These are phyloP conservation scores for Nannochloropsis gaditana DNA, from an alignment of 108 stramenopile genomes.

Conservation along the genomic window DNA sequence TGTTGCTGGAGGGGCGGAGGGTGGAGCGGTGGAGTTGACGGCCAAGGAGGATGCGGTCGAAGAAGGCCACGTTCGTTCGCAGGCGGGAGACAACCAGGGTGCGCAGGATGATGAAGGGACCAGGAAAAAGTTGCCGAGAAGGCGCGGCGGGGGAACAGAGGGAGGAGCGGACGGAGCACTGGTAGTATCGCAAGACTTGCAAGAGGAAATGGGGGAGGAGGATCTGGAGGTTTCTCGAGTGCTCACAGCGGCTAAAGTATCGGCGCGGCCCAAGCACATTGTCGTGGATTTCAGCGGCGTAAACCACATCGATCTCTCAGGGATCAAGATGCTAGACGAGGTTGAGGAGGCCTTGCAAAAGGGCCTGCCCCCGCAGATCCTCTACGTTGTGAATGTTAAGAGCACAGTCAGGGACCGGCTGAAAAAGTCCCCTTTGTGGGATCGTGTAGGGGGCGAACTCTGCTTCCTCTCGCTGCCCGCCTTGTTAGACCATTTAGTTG, in stretches of 20 bases:
- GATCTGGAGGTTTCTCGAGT: background rate
- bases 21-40: background rate
- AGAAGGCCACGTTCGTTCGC: background rate
- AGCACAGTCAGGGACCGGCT: background rate
- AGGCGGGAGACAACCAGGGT: background rate
- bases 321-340: constrained; percentile 5
- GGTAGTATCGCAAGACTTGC: background rate
- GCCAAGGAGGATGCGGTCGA: background rate
- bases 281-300: background rate
- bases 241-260: background rate
- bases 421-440: background rate
- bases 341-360: background rate
- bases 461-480: background rate
- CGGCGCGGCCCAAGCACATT: background rate
- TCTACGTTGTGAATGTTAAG: background rate
- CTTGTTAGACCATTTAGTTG: background rate
- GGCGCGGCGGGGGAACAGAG: background rate
- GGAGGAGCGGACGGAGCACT: background rate
- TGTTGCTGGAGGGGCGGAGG: background rate
- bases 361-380: background rate
- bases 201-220: background rate
- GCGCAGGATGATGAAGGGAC: background rate
- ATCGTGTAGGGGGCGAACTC: background rate
- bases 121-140: too few species aligned
- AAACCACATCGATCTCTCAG: constrained; percentile 18